A percentile compares a stretch with the other conserved stretches of the same genome.
These are phyloP conservation scores for Alternaria brassicicola DNA, from an alignment of 2,329 filamentous ascomycete species.

Conservation along the genomic window DNA sequence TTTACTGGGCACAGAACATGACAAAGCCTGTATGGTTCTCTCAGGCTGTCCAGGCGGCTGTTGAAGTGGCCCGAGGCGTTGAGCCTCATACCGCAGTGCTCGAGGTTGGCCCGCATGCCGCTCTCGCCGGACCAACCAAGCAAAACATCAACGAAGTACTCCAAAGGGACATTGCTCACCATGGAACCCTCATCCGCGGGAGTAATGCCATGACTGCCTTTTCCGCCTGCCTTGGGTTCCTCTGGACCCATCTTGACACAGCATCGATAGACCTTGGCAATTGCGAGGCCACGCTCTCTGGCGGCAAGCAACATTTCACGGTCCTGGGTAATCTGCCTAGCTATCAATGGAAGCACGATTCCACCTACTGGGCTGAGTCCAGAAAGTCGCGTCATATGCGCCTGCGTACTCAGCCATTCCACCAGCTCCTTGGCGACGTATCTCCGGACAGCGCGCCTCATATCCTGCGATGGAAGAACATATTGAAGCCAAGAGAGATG, in stretches of 20 bases:
- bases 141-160: conserved; percentile 5
- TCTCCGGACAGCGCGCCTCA: background rate
- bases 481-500: conserved; percentile 3
- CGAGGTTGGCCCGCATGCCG: conserved; percentile 55
- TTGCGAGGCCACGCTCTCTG: background rate
- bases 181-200: background rate
- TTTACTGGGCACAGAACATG: conserved; percentile 3
- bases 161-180: background rate
- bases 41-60: background rate
- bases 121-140: conserved; percentile 39
- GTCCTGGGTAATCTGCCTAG: background rate
- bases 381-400: background rate
- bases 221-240: background rate
- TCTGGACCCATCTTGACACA: background rate
- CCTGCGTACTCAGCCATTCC: background rate
- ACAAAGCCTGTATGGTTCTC: conserved; percentile 1
- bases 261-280: background rate
- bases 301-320: background rate
- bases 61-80: background rate
- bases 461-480: background rate
- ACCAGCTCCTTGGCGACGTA: background rate
- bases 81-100: conserved; percentile 19
- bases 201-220: background rate
- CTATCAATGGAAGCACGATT: conserved; percentile 1
- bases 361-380: background rate